Conservation (phyloP, 306 rosid species). For the Luffa acutangula region DNA sequence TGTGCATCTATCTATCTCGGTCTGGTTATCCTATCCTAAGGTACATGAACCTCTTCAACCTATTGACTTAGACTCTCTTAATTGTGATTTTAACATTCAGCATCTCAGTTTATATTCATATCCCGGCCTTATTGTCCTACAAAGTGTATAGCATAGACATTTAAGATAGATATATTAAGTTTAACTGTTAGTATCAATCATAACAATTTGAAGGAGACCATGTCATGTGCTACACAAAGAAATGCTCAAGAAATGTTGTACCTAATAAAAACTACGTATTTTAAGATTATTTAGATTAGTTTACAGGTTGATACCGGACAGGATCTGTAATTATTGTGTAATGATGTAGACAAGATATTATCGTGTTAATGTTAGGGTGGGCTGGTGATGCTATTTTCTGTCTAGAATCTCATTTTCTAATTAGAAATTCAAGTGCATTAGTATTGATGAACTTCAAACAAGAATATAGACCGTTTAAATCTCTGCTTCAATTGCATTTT, state of each 20-base stretch:
- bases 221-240: background rate
- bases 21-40: slow-evolving; percentile 47
- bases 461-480: background rate
- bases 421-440: background rate
- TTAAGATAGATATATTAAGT: background rate
- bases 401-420: background rate
- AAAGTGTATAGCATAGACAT: background rate
- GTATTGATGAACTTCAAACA: background rate
- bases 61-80: background rate
- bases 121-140: background rate
- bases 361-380: too few species aligned
- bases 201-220: background rate
- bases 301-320: background rate
- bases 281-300: background rate
- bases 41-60: slow-evolving; percentile 17
- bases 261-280: background rate
- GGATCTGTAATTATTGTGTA: too few species aligned
- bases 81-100: background rate
- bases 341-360: too few species aligned
- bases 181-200: background rate
- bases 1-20: slow-evolving; percentile 34
- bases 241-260: background rate
- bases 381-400: background rate
- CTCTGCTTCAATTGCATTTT: background rate
- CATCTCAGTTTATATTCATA: background rate